Conservation (phyloP, 225 moss, liverwort and hornwort genomes). For the Sphagnum contortum region DNA sequence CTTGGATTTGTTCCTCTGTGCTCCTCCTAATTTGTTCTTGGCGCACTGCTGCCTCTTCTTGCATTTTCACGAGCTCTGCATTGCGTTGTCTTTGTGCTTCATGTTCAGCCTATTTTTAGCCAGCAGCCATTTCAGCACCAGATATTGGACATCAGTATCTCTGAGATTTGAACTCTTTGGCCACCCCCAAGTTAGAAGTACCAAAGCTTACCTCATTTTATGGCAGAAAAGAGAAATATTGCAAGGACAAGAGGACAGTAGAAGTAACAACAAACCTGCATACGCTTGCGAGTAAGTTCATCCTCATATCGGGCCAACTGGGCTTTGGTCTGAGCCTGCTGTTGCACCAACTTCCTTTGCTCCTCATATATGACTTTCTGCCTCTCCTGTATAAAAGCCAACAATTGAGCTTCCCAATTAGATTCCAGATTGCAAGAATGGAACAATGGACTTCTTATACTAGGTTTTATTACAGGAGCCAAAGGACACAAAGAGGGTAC, state of each 20-base stretch:
- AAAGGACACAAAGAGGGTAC: too few relatives aligned
- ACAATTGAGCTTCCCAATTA: too few relatives aligned
- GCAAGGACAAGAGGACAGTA: not conserved
- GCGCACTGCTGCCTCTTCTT: conserved; percentile 80
- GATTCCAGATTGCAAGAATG: too few relatives aligned
- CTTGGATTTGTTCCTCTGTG: conserved; percentile 87
- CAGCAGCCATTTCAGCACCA: not conserved
- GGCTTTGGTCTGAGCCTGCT: conserved; percentile 94
- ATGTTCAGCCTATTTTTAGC: conserved; percentile 65
- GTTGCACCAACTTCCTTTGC: conserved; percentile 79
- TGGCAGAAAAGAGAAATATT: too few relatives aligned
- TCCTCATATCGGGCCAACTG: conserved; percentile 97
- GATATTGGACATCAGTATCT: not conserved
- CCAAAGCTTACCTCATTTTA: too few relatives aligned
- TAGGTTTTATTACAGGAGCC: too few relatives aligned
- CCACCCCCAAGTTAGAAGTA: too few relatives aligned
- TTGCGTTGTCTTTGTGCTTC: conserved; percentile 89
- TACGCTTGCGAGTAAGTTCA: conserved; percentile 84
- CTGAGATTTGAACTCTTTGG: not conserved
- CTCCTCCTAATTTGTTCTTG: conserved; percentile 77
- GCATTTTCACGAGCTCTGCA: conserved; percentile 86
- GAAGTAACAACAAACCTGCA: conserved; percentile 41
- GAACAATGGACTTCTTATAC: too few relatives aligned
- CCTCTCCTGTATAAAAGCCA: conserved; percentile 37
- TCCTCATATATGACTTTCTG: conserved; percentile 86